Evolutionary conservation across 1,139 yeast genomes (phyloP).

Genomic region (Hemisphaericaspora subhashii): DNA sequence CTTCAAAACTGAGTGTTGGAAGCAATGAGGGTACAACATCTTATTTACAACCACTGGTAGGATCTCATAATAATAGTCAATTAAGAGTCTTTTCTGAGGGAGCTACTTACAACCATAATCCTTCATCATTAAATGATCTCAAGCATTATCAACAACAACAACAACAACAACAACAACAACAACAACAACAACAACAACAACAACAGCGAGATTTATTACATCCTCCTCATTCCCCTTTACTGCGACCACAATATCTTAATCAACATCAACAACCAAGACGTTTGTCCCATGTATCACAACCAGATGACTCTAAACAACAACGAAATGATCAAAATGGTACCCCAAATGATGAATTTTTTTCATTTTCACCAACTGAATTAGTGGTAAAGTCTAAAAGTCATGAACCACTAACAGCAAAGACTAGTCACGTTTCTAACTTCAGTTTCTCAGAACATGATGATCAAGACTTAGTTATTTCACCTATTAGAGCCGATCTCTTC

Average conservation of each 20-base stretch:
- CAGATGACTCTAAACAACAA: not conserved
- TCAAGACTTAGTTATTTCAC: constrained; percentile 25
- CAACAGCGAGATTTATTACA: not conserved
- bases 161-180: not conserved
- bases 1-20: constrained; percentile 7
- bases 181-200: constrained; percentile 1
- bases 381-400: not conserved
- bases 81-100: constrained; percentile 21
- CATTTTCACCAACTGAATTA: constrained; percentile 1
- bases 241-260: not conserved
- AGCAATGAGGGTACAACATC: constrained; percentile 4
- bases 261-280: not conserved
- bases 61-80: constrained; percentile 3
- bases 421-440: constrained; percentile 2
- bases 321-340: not conserved
- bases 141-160: constrained; percentile 3
- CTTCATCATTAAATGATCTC: constrained; percentile 5
- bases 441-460: constrained; percentile 21
- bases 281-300: not conserved
- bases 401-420: not conserved
- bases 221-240: not conserved
- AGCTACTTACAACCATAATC: constrained; percentile 11
- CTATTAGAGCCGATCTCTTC: constrained; percentile 13
- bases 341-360: constrained; percentile 1
- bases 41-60: not conserved